Percentiles rank a stretch among this genome's conserved stretches.
These are phyloP conservation scores for Knufia petricola DNA, from an alignment of 2,329 filamentous ascomycete species.

Conservation along the genomic window DNA sequence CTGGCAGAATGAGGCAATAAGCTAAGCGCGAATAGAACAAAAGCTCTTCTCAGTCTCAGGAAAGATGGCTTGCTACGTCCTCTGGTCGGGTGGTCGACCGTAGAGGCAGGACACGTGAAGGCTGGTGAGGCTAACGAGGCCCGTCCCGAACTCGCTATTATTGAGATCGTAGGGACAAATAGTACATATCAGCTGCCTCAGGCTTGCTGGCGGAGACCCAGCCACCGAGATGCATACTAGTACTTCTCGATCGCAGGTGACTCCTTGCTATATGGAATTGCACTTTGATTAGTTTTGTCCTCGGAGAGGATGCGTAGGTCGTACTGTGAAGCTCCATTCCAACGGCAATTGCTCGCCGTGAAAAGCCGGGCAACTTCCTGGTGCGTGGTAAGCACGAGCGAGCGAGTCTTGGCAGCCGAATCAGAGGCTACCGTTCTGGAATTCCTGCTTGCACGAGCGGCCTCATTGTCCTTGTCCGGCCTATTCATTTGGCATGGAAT, in stretches of 20 bases:
- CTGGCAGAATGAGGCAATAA: slow-evolving; percentile 1
- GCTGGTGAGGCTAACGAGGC: too few species aligned
- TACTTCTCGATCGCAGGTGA: too few species aligned
- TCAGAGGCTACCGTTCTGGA: slow-evolving; percentile 2
- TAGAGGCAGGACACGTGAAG: not conserved
- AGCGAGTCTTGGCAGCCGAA: slow-evolving; percentile 5
- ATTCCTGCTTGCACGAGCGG: not conserved
- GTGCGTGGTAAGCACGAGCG: not conserved
- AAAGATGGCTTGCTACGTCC: not conserved
- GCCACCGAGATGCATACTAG: not conserved
- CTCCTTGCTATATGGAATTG: too few species aligned
- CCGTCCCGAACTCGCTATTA: slow-evolving; percentile 5
- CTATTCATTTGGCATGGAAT: not conserved
- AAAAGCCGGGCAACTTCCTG: not conserved
- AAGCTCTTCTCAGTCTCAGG: slow-evolving; percentile 3
- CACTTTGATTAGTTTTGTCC: too few species aligned
- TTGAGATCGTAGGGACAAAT: not conserved
- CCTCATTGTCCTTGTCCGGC: slow-evolving; percentile 1
- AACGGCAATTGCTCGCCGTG: not conserved
- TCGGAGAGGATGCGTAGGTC: too few species aligned
- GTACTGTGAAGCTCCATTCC: not conserved
- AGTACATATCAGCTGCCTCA: not conserved
- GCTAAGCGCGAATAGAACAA: not conserved
- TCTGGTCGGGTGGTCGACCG: not conserved
- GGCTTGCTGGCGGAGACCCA: not conserved